phyloP scores from a whole-genome alignment of 192 early-diverging fungal species.

The Polychytrium aggregatum region DNA sequence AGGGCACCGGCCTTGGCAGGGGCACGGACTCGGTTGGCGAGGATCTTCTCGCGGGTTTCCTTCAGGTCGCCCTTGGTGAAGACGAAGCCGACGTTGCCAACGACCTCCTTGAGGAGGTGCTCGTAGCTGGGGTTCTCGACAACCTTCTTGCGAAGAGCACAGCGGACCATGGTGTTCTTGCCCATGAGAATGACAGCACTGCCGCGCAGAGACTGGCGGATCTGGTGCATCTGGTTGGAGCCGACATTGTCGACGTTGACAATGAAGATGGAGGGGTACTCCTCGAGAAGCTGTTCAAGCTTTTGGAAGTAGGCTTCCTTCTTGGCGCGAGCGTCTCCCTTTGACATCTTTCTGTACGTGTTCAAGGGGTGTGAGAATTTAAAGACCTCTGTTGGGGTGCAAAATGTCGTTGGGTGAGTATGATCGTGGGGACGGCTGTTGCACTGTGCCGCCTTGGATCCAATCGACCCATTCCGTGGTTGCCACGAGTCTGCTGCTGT shows the following conservation, averaged over 20 bases:
- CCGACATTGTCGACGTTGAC: slow-evolving; percentile 99
- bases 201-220: slow-evolving; percentile 73
- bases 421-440: too few relatives aligned
- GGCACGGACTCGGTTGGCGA: slow-evolving; percentile 89
- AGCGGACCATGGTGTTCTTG: slow-evolving; percentile 99
- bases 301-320: slow-evolving; percentile 95
- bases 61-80: slow-evolving; percentile 99
- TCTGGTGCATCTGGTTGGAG: slow-evolving; percentile 99
- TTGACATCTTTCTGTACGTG: slow-evolving; percentile 78
- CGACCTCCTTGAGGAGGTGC: slow-evolving; percentile 71
- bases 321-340: slow-evolving; percentile 84
- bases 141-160: slow-evolving; percentile 40
- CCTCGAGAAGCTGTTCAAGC: slow-evolving; percentile 77
- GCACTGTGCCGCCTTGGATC: too few relatives aligned
- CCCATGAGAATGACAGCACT: slow-evolving; percentile 94
- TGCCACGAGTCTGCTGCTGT: too few relatives aligned
- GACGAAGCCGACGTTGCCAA: slow-evolving; percentile 97
- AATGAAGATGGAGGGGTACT: slow-evolving; percentile 96
- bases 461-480: too few relatives aligned
- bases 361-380: slow-evolving; percentile 33
- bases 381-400: too few relatives aligned
- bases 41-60: slow-evolving; percentile 80
- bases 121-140: slow-evolving; percentile 75
- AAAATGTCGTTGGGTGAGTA: too few relatives aligned
- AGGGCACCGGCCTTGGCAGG: slow-evolving; percentile 92